Conservation (phyloP, 2,329 filamentous ascomycete species). For the Fusarium sp. region DNA sequence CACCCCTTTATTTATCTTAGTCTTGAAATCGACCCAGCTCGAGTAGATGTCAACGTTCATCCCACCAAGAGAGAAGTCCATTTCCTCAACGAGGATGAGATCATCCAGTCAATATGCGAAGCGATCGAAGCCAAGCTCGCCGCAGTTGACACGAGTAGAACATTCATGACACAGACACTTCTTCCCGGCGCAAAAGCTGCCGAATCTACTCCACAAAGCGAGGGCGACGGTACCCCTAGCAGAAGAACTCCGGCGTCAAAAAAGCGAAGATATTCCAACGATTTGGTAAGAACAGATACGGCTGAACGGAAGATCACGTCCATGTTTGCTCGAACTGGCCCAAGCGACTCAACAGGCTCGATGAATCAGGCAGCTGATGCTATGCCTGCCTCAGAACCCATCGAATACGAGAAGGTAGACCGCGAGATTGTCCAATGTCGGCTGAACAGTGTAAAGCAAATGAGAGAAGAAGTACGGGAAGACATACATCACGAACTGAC, state of each 20-base stretch:
- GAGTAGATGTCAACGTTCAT: constrained; percentile 97
- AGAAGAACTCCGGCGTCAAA: constrained; percentile 54
- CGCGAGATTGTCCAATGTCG: constrained; percentile 77
- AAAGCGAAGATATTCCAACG: constrained; percentile 68
- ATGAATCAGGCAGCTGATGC: constrained; percentile 49
- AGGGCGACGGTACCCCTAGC: constrained; percentile 45
- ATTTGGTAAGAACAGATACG: constrained; percentile 88
- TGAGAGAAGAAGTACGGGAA: constrained; percentile 83
- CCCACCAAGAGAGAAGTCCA: constrained; percentile 97
- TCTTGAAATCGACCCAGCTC: constrained; percentile 88
- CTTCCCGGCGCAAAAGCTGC: constrained; percentile 71
- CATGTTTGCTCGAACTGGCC: constrained; percentile 77
- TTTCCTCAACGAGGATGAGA: constrained; percentile 97
- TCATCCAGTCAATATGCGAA: constrained; percentile 85
- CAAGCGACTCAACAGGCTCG: constrained; percentile 37
- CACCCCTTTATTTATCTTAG: constrained; percentile 95
- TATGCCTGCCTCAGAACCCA: constrained; percentile 57
- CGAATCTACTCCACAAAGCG: constrained; percentile 42
- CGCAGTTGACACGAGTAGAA: constrained; percentile 91
- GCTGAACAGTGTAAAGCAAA: constrained; percentile 84
- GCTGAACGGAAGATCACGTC: constrained; percentile 93
- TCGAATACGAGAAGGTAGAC: constrained; percentile 78
- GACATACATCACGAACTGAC: constrained; percentile 86
- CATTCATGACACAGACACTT: constrained; percentile 92
- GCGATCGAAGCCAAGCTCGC: constrained; percentile 82